Conservation (phyloP, 129 eudicot genomes). For the Silybum marianum region DNA sequence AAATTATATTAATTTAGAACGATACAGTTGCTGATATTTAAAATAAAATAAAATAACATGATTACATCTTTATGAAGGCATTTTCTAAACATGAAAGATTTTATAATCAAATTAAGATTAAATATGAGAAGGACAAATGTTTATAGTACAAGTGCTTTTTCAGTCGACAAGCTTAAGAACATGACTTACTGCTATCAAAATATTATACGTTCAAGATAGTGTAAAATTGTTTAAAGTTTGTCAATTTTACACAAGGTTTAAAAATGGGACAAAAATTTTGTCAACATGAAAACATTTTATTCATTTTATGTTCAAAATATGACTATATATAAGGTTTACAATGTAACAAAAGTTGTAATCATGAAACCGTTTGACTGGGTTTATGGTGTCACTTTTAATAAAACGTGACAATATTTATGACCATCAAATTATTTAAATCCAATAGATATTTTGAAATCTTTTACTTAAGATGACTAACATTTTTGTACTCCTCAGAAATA, state of each 20-base stretch:
- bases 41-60: too few relatives aligned
- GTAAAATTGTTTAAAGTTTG: background rate
- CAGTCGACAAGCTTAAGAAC: too few relatives aligned
- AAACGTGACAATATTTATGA: background rate
- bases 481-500: too few relatives aligned
- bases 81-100: background rate
- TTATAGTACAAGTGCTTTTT: too few relatives aligned
- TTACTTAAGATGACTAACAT: background rate
- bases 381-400: too few relatives aligned
- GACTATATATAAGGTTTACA: background rate
- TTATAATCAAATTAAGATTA: too few relatives aligned
- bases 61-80: background rate
- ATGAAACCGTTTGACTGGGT: background rate
- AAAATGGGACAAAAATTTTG: background rate
- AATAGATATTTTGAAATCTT: background rate
- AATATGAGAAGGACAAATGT: background rate
- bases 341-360: background rate
- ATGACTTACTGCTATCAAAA: too few relatives aligned
- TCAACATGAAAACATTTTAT: background rate
- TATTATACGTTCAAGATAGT: too few relatives aligned
- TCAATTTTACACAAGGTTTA: background rate
- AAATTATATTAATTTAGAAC: too few relatives aligned
- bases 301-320: too few relatives aligned
- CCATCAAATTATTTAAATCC: background rate
- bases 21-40: too few relatives aligned